These are phyloP conservation scores for Boletellus deceptivus DNA, from an alignment of 1,284 basidiomycete genomes.

Conservation along the genomic window DNA sequence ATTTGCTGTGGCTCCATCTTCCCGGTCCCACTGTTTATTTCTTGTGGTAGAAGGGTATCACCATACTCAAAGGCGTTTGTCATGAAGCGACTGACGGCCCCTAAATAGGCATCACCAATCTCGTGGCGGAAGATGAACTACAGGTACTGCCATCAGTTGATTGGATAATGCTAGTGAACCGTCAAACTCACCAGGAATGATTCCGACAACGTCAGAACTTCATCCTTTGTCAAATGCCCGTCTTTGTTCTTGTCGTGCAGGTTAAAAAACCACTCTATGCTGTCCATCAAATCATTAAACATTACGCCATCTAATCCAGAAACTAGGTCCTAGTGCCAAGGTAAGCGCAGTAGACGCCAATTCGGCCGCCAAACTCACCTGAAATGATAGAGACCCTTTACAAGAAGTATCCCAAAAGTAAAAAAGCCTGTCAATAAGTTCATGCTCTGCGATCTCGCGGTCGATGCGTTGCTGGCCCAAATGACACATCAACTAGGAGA, in stretches of 20 bases:
- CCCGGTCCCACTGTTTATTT: slow-evolving; percentile 39
- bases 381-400: slow-evolving; percentile 81
- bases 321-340: slow-evolving; percentile 73
- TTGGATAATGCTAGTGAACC: neutral
- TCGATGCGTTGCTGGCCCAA: slow-evolving; percentile 70
- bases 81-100: slow-evolving; percentile 94
- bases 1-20: slow-evolving; percentile 47
- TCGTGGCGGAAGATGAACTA: slow-evolving; percentile 99
- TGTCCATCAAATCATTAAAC: slow-evolving; percentile 97
- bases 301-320: slow-evolving; percentile 88
- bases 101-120: slow-evolving; percentile 94
- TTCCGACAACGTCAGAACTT: slow-evolving; percentile 93
- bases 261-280: slow-evolving; percentile 98
- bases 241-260: slow-evolving; percentile 96
- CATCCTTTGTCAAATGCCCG: slow-evolving; percentile 92
- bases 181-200: slow-evolving; percentile 73
- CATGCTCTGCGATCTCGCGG: slow-evolving; percentile 78
- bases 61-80: slow-evolving; percentile 97
- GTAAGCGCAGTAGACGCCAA: slow-evolving; percentile 4
- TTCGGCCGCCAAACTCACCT: slow-evolving; percentile 43
- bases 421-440: slow-evolving; percentile 80
- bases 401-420: slow-evolving; percentile 87
- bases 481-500: slow-evolving; percentile 16
- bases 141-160: slow-evolving; percentile 3
- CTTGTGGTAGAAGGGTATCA: slow-evolving; percentile 71